Percentiles rank a stretch among this genome's conserved stretches.
phyloP scores from a whole-genome alignment of 2,329 filamentous ascomycete species.

The Didymella arachidicola region DNA sequence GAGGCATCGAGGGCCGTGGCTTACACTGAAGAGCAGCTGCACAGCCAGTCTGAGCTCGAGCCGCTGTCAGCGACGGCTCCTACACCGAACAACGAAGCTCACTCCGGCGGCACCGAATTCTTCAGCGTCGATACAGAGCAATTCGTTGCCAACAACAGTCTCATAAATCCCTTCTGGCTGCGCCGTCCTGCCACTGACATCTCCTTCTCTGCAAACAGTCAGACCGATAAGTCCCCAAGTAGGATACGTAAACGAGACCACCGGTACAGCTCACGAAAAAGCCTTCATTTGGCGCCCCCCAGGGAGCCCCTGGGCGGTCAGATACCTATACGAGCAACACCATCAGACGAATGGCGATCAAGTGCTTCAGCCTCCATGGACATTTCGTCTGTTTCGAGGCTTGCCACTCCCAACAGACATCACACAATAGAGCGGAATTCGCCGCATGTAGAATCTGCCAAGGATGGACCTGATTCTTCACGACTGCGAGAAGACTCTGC shows the following conservation, averaged over 20 bases:
- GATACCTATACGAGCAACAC: conserved; percentile 3
- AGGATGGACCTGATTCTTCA: conserved; percentile 8
- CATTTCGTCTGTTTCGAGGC: conserved; percentile 27
- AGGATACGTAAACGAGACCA: conserved; percentile 21
- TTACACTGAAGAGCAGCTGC: conserved; percentile 13
- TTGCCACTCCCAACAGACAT: background rate
- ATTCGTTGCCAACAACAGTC: conserved; percentile 23
- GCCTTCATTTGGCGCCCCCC: conserved; percentile 28
- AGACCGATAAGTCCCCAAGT: conserved; percentile 33
- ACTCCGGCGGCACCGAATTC: conserved; percentile 25
- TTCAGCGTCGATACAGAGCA: conserved; percentile 29
- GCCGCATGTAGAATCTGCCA: background rate
- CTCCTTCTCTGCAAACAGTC: conserved; percentile 12
- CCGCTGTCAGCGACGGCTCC: conserved; percentile 31
- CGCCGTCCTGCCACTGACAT: conserved; percentile 27
- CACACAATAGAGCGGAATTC: background rate
- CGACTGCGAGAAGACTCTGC: conserved; percentile 21
- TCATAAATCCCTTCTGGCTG: conserved; percentile 34
- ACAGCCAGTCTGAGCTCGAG: conserved; percentile 22
- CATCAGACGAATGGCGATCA: conserved; percentile 25
- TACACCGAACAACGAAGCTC: conserved; percentile 19
- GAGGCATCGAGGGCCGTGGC: conserved; percentile 30
- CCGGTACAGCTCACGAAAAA: conserved; percentile 11
- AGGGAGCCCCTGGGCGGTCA: conserved; percentile 22
- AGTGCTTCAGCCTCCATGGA: conserved; percentile 38